Conservation (phyloP, 352 stramenopile species). For the Phytophthora podocarpi region DNA sequence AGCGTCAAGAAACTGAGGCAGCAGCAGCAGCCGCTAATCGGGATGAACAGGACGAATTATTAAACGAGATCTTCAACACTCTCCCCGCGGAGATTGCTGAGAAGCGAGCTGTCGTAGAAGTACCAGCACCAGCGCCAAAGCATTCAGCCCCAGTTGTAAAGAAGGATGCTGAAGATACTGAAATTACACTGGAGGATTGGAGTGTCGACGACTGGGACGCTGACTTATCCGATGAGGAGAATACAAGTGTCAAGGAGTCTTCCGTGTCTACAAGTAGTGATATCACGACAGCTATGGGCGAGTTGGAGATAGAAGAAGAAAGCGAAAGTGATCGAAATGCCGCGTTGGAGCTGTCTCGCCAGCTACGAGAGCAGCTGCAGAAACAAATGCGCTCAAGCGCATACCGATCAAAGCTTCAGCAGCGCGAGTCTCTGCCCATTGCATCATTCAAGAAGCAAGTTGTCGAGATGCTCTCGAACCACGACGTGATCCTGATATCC, state of each 20-base stretch:
- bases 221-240: slow-evolving; percentile 48
- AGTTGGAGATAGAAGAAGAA: slow-evolving; percentile 19
- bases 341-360: slow-evolving; percentile 32
- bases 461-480: slow-evolving; percentile 66
- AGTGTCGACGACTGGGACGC: slow-evolving; percentile 78
- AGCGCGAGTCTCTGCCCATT: slow-evolving; percentile 80
- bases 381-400: slow-evolving; percentile 39
- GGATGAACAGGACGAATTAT: slow-evolving; percentile 56
- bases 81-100: slow-evolving; percentile 58
- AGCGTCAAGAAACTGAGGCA: slow-evolving; percentile 42
- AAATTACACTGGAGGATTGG: slow-evolving; percentile 50
- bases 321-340: slow-evolving; percentile 29
- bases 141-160: not conserved
- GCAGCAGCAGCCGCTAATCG: slow-evolving; percentile 43
- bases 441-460: slow-evolving; percentile 80
- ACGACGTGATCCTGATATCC: slow-evolving; percentile 94
- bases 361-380: slow-evolving; percentile 46
- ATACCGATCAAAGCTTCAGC: slow-evolving; percentile 48
- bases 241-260: slow-evolving; percentile 1
- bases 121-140: not conserved
- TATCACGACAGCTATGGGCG: not conserved
- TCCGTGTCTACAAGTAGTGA: not conserved
- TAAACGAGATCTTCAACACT: slow-evolving; percentile 52
- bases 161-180: not conserved
- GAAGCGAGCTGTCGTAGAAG: slow-evolving; percentile 38